Conservation (phyloP, 176 grass and related monocot genomes). For the Oropetium thomaeum region DNA sequence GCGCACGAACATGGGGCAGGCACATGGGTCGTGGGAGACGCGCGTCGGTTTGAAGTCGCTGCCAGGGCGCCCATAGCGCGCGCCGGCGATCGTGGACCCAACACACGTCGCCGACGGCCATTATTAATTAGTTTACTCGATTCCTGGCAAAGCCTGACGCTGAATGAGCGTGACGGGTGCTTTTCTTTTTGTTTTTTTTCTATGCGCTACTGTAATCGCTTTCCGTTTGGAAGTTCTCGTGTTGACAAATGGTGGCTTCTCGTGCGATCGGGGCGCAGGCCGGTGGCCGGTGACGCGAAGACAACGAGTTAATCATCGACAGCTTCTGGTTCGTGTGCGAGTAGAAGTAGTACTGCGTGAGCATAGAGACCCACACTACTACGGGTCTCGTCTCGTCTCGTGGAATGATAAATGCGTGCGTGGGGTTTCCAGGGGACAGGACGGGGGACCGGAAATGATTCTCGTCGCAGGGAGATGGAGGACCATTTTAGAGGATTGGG, state of each 20-base stretch:
- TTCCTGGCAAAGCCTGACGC: neutral
- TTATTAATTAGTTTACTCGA: neutral
- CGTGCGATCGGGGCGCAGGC: neutral
- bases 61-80: neutral
- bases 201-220: neutral
- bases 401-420: conserved; percentile 9
- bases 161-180: neutral
- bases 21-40: neutral
- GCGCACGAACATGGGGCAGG: neutral
- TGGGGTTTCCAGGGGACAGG: conserved; percentile 2
- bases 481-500: too few relatives aligned
- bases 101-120: neutral
- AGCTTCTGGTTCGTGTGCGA: neutral
- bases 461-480: too few relatives aligned
- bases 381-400: neutral
- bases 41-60: neutral
- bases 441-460: conserved; percentile 6
- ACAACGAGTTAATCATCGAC: neutral
- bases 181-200: too few relatives aligned
- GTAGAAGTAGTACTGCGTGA: neutral
- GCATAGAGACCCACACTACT: conserved; percentile 26
- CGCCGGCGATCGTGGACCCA: conserved; percentile 41
- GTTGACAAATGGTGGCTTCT: conserved; percentile 28
- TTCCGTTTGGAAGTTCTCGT: neutral
- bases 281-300: too few relatives aligned